phyloP scores from a whole-genome alignment of 208 protist species.

The Phytomonas francai region DNA sequence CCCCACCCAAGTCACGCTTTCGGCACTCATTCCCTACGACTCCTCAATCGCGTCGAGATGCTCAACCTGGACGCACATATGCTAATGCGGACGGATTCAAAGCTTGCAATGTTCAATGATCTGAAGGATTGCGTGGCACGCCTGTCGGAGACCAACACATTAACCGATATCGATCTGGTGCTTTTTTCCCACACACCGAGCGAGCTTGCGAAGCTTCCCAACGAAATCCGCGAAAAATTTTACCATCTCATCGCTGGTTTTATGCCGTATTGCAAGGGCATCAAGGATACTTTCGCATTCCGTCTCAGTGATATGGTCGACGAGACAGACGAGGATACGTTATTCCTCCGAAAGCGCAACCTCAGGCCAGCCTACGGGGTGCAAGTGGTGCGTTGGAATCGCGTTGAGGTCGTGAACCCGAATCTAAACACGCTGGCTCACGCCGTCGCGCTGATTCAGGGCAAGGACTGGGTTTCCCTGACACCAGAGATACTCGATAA shows the following conservation, averaged over 20 bases:
- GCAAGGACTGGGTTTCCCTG: background rate
- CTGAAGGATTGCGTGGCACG: too few species aligned
- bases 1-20: too few species aligned
- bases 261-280: constrained; percentile 29
- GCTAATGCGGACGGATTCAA: too few species aligned
- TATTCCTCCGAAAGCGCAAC: constrained; percentile 47
- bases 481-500: background rate
- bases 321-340: constrained; percentile 17
- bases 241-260: too few species aligned
- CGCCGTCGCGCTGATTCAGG: constrained; percentile 35
- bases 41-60: too few species aligned
- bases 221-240: background rate
- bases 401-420: constrained; percentile 52
- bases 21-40: too few species aligned
- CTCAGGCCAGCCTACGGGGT: constrained; percentile 35
- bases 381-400: constrained; percentile 45
- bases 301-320: constrained; percentile 29
- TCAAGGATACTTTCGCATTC: constrained; percentile 49
- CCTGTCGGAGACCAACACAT: too few species aligned
- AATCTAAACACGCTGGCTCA: constrained; percentile 29
- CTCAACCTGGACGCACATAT: too few species aligned
- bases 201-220: constrained; percentile 3
- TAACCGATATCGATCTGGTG: too few species aligned
- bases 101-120: too few species aligned
- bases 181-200: too few species aligned